Evolutionary conservation across 2,329 filamentous ascomycete species (phyloP), one percentile per base, ranked within the genome.

Genomic region (Pseudopithomyces maydicus): DNA sequence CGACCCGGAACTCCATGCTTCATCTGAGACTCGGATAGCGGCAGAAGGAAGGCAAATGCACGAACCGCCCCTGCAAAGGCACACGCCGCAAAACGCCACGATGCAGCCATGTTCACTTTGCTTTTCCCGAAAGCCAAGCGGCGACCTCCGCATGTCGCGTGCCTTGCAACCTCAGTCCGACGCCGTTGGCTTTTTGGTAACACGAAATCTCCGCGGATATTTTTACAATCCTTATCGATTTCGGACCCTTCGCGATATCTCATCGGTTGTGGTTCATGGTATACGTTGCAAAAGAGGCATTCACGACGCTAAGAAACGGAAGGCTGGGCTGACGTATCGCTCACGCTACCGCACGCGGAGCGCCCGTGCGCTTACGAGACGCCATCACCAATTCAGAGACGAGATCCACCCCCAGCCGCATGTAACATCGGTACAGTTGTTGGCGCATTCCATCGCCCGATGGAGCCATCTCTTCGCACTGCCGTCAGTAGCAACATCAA

Each of bases 51-150:
- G 17, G 38, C n/a, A 45, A 11, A 23, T 46, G 17, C 17, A 12
- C 7, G 11, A 17, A 15, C n/a, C 10, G 7, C n/a, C 22, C 26
- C 3, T 22, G 39, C 19, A 48, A 22, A 33, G 2, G 44, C 44
- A 48, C 45, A 26, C 26, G 38, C 46, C 19, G 10, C 12, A 17
- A 19, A 14, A 26, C 44, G 52, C 54, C 47, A 46, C 54, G n/a
- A 36, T 55, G 52, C 56, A 55, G 52, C 52, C 26, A 12, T 29
- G 22, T 15, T n/a, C 26, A 29, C 26, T 7, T 50, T 43, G 43
- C 45, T 54, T 55, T 52, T 50, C 33, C 54, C 51, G 42, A 14
- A 35, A 29, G 58, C 58, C 58, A 60, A 55, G 54, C 54, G 43
- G 36, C 54, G 33, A 49, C 51, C 50, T 45, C 50, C 38, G 22